phyloP scores from a whole-genome alignment of 2,329 filamentous ascomycete genomes.

The Scleromitrula shiraiana region DNA sequence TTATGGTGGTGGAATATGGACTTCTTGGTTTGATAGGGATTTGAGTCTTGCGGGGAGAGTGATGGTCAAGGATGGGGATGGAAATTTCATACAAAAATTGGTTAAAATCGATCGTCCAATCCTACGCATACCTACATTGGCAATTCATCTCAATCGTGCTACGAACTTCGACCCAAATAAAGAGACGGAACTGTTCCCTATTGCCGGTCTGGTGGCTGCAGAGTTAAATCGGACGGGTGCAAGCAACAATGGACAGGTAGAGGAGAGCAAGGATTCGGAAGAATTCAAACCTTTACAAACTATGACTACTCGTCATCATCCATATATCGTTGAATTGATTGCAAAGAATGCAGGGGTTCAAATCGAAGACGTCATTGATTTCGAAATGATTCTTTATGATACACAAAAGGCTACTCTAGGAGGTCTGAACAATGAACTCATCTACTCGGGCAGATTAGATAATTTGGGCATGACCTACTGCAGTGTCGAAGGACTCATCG shows the following conservation, averaged over 20 bases:
- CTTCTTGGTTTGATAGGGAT: slow-evolving; percentile 97
- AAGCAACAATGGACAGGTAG: slow-evolving; percentile 29
- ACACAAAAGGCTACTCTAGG: slow-evolving; percentile 86
- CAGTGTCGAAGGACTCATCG: slow-evolving; percentile 74
- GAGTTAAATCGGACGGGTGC: slow-evolving; percentile 73
- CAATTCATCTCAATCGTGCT: slow-evolving; percentile 85
- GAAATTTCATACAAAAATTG: slow-evolving; percentile 72
- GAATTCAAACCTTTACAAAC: slow-evolving; percentile 69
- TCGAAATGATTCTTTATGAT: slow-evolving; percentile 95
- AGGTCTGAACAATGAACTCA: slow-evolving; percentile 85
- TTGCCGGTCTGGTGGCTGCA: slow-evolving; percentile 76
- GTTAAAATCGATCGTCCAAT: slow-evolving; percentile 88
- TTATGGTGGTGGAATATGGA: slow-evolving; percentile 95
- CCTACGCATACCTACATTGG: slow-evolving; percentile 83
- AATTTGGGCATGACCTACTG: slow-evolving; percentile 97
- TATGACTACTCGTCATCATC: slow-evolving; percentile 78
- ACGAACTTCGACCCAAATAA: slow-evolving; percentile 91
- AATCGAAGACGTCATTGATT: slow-evolving; percentile 72
- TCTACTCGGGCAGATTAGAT: slow-evolving; percentile 92
- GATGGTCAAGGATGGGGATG: slow-evolving; percentile 67
- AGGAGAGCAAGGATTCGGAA: slow-evolving; percentile 28
- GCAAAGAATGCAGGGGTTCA: slow-evolving; percentile 68
- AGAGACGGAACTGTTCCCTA: slow-evolving; percentile 91
- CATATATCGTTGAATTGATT: slow-evolving; percentile 77
- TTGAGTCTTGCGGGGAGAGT: slow-evolving; percentile 82